A percentile compares a stretch with the other conserved stretches of the same genome.
Conservation (phyloP, 352 stramenopile species). For the Nothophytophthora sp. region DNA sequence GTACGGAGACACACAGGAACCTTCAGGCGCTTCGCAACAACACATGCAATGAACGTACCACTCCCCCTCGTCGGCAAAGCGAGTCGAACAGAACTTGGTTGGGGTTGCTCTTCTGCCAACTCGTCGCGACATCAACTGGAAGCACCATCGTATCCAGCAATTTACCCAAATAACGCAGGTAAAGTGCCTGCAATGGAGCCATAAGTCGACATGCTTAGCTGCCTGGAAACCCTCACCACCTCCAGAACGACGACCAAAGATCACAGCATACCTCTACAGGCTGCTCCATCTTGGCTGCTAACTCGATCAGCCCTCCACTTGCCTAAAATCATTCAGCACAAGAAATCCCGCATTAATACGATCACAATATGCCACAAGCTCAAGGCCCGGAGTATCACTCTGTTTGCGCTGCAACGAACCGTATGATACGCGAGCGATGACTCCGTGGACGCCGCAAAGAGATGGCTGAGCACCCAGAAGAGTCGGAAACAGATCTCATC, state of each 20-base stretch:
- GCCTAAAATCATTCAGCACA: conserved; percentile 33
- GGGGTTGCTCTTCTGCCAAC: conserved; percentile 67
- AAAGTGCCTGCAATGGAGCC: conserved; percentile 42
- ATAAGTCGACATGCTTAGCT: not conserved
- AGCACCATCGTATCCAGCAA: conserved; percentile 59
- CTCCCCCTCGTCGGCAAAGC: conserved; percentile 62
- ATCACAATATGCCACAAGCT: no score
- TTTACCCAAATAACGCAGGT: conserved; percentile 49
- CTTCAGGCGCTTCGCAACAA: no score
- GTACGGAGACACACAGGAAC: not conserved
- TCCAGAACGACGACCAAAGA: no score
- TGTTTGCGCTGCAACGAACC: conserved; percentile 23
- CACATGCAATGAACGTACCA: no score
- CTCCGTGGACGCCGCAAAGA: conserved; percentile 60
- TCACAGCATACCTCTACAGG: conserved; percentile 50
- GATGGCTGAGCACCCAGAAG: conserved; percentile 81
- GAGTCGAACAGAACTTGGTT: conserved; percentile 79
- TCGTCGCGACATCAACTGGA: conserved; percentile 27
- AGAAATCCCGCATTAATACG: no score
- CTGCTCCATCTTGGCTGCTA: conserved; percentile 31
- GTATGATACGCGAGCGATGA: conserved; percentile 52
- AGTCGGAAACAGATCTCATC: conserved; percentile 67
- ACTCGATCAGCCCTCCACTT: conserved; percentile 23
- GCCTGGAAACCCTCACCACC: not conserved
- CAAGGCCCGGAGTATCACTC: not conserved